Evolutionary conservation across 2,329 filamentous ascomycete species (phyloP), one percentile per base, ranked within the genome.

Genomic region (Zopfia rhizophila): DNA sequence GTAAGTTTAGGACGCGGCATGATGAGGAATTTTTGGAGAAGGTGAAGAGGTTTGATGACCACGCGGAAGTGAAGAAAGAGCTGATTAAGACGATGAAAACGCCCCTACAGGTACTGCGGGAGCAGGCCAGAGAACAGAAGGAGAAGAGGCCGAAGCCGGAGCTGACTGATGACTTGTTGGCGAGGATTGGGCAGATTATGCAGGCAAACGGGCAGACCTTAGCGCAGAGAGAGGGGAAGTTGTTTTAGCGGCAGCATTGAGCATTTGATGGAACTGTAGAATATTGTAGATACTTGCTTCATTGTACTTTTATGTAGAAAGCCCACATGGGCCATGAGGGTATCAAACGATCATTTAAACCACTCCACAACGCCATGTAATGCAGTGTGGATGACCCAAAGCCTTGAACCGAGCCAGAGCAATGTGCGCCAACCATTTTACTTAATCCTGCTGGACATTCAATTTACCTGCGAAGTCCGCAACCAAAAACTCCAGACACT

Each of bases 1-100:
- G 87, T 59, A 84, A 82, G 62, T 94, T 92, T 83, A 82, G 91
- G 64, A 91, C 86, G 40, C 81, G 90, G 35, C 90, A 96, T 75
- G 88, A 91, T 53, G 76, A 82, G 32, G 88, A 87, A 69, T 96
- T 88, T 68, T 33, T 41, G 13, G 42, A 52, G 14, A 53, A 53
- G 37, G 32, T 40, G 19, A 31, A 17, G 28, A 55, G 23, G 21
- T 28, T 31, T 10, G 4, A 29, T 41, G 29, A 45, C 24, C 18
- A 38, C 19, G n/a, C 45, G 43, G 18, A 31, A n/a, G 37, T 19
- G 3, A 38, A 37, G 22, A n/a, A 16, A 13, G 35, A 32, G 13
- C 58, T 58, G 1, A 48, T 53, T 2, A 52, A 62, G 30, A 53
- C 43, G 24, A 68, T 68, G 65, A 68, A 67, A 61, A 68, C 65